Evolutionary conservation across 371 early-diverging fungal genomes (phyloP).

Genomic region (Lichtheimia ramosa): DNA sequence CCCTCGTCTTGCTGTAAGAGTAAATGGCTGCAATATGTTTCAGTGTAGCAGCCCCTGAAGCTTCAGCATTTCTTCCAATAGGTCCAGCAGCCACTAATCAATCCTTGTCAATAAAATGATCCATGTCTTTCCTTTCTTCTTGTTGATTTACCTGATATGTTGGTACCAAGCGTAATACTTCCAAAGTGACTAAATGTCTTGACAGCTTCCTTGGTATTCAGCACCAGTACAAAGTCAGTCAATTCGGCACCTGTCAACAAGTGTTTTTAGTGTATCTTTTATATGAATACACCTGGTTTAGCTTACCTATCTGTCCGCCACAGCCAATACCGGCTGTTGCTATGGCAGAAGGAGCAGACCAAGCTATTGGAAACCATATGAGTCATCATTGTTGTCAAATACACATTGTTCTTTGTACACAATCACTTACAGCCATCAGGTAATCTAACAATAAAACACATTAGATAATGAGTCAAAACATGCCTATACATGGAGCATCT

Average conservation of each 20-base stretch:
- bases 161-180: conserved; percentile 89
- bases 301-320: conserved; percentile 89
- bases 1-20: conserved; percentile 86
- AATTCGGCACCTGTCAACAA: conserved; percentile 87
- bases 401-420: background rate
- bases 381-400: conserved; percentile 1
- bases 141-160: conserved; percentile 62
- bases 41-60: conserved; percentile 72
- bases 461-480: too few species aligned
- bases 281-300: too few species aligned
- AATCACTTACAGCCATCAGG: conserved; percentile 16
- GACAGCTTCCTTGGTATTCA: conserved; percentile 84
- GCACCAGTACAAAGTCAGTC: conserved; percentile 89
- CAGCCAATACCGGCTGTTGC: conserved; percentile 81
- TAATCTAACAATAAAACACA: conserved; percentile 4
- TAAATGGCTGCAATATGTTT: conserved; percentile 86
- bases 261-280: too few species aligned
- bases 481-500: too few species aligned
- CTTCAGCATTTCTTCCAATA: conserved; percentile 89
- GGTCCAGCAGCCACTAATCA: conserved; percentile 86
- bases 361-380: conserved; percentile 33
- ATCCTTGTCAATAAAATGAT: background rate
- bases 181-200: conserved; percentile 88
- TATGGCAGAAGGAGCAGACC: conserved; percentile 85
- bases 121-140: background rate